Evolutionary conservation across 495 filamentous ascomycete genomes (phyloP), one percentile per base, ranked within the genome.

Genomic region (Filosporella fistucella): DNA sequence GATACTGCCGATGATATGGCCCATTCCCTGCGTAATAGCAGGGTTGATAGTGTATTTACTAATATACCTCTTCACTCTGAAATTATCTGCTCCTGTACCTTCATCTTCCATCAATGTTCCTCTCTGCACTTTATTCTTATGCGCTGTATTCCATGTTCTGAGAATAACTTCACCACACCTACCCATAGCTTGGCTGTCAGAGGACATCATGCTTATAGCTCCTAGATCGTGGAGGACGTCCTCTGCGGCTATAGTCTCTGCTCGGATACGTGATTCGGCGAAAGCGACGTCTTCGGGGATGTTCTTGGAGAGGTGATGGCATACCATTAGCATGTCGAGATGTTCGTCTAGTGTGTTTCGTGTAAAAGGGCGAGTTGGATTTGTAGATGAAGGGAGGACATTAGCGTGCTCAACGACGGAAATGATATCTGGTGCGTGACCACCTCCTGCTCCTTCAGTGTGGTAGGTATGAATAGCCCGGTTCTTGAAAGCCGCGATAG

Each of bases 31-130:
- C 1, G 93, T 81, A 42, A 97, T 75, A 5, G 90, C 90, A 11
- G 93, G 94, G 69, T 98, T 98, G 72, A 97, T 84, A 13, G 93
- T 98, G 64, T 97, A 96, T 68, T 98, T 98, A 70, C 84, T 88
- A 26, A 98, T 76, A 63, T 98, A 98, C 9, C 93, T 66, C 71
- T 90, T 96, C 1, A 95, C 94, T 17, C 93, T 74, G 71, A 88
- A 91, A 64, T 98, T 98, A 57, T 98, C 93, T 0, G 86, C 90
- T 9, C 76, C 85, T 0, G 86, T 87, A 29, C 77, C 86, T 52
- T 86, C 75, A 57, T 98, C 93, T 67, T 95, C 84, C 11, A 71
- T 66, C 16, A 98, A 61, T 1, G 65, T 45, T 0, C 94, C 94
- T 6, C 93, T 74, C 67, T 98, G 93, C 12, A 80, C 58, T 66